Base-by-base conservation (phyloP, 176 grass and related monocot genomes). In the Lolium perenne region DNA sequence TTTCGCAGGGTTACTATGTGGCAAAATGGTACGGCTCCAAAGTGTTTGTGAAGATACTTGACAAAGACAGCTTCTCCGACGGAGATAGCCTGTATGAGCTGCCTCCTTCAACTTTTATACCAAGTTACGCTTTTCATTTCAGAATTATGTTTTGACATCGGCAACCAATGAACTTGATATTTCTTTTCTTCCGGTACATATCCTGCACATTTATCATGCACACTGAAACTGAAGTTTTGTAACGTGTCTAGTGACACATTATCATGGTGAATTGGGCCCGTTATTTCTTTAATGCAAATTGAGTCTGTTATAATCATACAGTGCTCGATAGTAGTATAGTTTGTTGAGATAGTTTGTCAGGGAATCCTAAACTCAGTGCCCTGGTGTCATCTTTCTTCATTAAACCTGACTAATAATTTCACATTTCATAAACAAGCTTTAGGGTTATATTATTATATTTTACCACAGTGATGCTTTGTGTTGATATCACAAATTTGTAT, bases 1-100 rank as follows among this genome's bases (percentile, higher is more conserved):
- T 56, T 79, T 84, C 53, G 32, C 80, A 99, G 97, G 97, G 92
- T 66, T 75, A 59, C 54, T 91, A 96, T 84, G 76, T 96, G 38
- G 97, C 94, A 13, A 99, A 93, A 75, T 99, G 97, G 97, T 96
- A 96, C 72, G 97, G 92, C 45, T 96, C 92, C 64, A 99, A 96
- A 90, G 97, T 99, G 32, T 90, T 81, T 26, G 92, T 99, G 43
- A 99, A 96, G 88, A 94, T 99, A 70, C 85, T 99, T 86, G 94
- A 92, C 71, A 92, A 99, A 87, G 92, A 94, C 64, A 90, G 80
- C 79, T 95, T 89, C 93, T 92, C 90, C 0, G 94, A 96, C 58
- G 63, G 94, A 87, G 90, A 96, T 71, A 96, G 90, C 88, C 95
- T 99, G 97, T 99, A 96, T 62, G 47, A 68, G 17, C 70, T 90